Percentiles rank a stretch among this genome's conserved stretches.
Conservation (phyloP, 164 flowering plant genomes). For the Berberis thunbergii region DNA sequence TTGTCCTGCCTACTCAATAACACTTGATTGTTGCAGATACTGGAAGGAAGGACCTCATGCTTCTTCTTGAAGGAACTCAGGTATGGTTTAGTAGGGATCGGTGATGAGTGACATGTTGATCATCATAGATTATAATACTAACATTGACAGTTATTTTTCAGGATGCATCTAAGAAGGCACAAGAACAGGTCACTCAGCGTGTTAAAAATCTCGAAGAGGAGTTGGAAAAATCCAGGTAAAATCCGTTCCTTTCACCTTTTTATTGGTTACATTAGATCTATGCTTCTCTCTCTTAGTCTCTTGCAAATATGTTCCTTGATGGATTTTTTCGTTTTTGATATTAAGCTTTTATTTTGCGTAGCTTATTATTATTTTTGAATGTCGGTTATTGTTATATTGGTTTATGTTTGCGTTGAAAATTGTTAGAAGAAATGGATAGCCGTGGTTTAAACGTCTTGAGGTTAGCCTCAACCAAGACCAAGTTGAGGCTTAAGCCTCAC, state of each 20-base stretch:
- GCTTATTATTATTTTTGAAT: no score
- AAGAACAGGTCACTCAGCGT: slow-evolving; percentile 47
- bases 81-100: slow-evolving; percentile 19
- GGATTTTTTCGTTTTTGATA: no score
- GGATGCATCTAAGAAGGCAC: slow-evolving; percentile 52
- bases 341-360: no score
- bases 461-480: no score
- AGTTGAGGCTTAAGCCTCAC: no score
- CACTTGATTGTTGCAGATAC: slow-evolving; percentile 23
- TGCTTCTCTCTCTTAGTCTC: neutral
- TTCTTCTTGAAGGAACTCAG: slow-evolving; percentile 55
- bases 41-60: slow-evolving; percentile 42
- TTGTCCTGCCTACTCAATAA: neutral
- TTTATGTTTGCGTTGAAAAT: neutral
- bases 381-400: no score
- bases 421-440: neutral
- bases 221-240: slow-evolving; percentile 48
- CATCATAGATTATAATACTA: no score
- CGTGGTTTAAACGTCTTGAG: no score
- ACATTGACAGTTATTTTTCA: slow-evolving; percentile 8
- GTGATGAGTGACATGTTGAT: no score
- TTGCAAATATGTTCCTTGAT: no score
- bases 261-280: neutral
- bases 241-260: neutral
- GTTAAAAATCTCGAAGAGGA: slow-evolving; percentile 65